Base-by-base conservation (phyloP, 805 yeast species). In the Yamadazyma phyllophila region DNA sequence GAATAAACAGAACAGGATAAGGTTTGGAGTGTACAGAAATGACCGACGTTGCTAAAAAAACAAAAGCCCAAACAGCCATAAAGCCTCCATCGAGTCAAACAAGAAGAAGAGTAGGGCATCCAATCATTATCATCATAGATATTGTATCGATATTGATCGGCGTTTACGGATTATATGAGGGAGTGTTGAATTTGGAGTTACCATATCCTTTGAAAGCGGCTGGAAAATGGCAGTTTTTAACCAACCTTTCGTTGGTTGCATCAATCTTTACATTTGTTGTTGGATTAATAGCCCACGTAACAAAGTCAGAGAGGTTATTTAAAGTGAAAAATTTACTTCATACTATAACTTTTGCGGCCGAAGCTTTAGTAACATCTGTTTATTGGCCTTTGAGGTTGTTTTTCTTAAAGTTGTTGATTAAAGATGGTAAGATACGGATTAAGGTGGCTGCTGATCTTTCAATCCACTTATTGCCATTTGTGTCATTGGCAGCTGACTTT, bases 191-290 rank as follows among this genome's bases (percentile, higher is more conserved):
- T 63, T 7, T 59, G 3, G 33, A 57, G 11, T 62, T 85, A 20
- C 89, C 90, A 0, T 66, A 63, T 1, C 67, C 63, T 31, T 61
- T 85, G 24, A 66, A 57, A 1, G 61, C 65, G 16, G 92, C 82
- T 1, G 92, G 92, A 1, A 85, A 79, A 46, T 76, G 74, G 64
- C 92, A 86, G 57, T 86, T 86, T 58, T 67, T 85, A 41, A 86
- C 94, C 3, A 85, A 83, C 57, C 55, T 84, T n/a, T 76, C 85
- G 7, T 69, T 83, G 27, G 56, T 64, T 1, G 56, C 75, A 13
- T 74, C 86, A 2, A 52, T 80, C 8, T 46, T 73, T 36, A 73
- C 75, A 48, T 73, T 69, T 46, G 37, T 56, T 12, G 35, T 73
- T 31, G 77, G 77, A 16, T 52, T 70, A 20, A 13, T 62, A 9